Conservation (phyloP, 352 stramenopile genomes). For the Albugo laibachii region DNA sequence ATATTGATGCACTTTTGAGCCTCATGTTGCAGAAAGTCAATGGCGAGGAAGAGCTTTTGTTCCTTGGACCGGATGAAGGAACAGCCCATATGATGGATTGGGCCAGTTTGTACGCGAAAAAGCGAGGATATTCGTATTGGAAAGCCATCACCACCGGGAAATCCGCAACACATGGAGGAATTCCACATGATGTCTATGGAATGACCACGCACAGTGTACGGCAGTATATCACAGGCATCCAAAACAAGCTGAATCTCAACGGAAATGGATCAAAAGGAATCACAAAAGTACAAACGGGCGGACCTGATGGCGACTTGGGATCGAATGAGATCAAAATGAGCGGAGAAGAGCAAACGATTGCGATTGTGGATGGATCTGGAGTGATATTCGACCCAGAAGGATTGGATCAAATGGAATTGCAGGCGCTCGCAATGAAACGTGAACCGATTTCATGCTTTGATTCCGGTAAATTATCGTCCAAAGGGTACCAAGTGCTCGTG, state of each 20-base stretch:
- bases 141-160: constrained; percentile 95
- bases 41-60: constrained; percentile 68
- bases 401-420: constrained; percentile 81
- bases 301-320: constrained; percentile 93
- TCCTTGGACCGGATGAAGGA: constrained; percentile 66
- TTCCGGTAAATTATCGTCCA: constrained; percentile 30
- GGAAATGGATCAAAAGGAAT: constrained; percentile 74
- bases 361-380: constrained; percentile 86
- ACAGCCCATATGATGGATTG: constrained; percentile 87
- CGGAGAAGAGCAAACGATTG: constrained; percentile 87
- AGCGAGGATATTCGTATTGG: constrained; percentile 88
- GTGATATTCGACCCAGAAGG: constrained; percentile 90
- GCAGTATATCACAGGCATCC: constrained; percentile 90
- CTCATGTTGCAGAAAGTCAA: constrained; percentile 57
- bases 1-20: constrained; percentile 65
- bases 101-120: constrained; percentile 84
- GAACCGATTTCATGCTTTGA: constrained; percentile 84
- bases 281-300: constrained; percentile 93
- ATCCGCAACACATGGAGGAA: constrained; percentile 73
- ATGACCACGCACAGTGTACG: constrained; percentile 95
- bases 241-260: constrained; percentile 81
- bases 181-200: constrained; percentile 97
- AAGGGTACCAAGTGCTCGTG: constrained; percentile 46
- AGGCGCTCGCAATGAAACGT: constrained; percentile 80
- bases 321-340: constrained; percentile 98